These are phyloP conservation scores for Solanum appendiculatum DNA, from an alignment of 257 asterid genomes.

Conservation along the genomic window DNA sequence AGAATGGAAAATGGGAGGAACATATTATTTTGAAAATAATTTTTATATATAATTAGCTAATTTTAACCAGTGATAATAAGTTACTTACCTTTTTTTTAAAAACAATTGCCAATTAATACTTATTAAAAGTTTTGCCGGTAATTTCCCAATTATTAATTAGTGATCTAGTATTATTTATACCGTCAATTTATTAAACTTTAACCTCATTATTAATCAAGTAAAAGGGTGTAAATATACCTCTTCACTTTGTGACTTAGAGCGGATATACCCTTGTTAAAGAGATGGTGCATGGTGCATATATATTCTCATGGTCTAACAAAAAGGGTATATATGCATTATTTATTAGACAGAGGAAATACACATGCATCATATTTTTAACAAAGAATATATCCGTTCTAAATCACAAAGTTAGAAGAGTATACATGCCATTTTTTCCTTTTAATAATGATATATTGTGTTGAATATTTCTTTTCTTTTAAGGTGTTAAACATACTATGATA, in stretches of 20 bases:
- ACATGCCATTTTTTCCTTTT: neutral
- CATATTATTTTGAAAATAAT: neutral
- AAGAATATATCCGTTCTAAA: too few species aligned
- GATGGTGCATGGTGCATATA: neutral
- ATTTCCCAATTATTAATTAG: neutral
- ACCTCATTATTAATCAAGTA: neutral
- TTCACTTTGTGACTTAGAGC: neutral
- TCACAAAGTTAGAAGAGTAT: neutral
- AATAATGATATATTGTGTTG: neutral
- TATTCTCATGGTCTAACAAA: too few species aligned
- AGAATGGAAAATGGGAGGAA: neutral
- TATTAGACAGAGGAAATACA: too few species aligned
- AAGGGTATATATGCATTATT: neutral
- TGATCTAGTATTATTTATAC: neutral
- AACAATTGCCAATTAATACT: neutral
- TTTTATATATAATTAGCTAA: neutral
- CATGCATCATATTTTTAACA: too few species aligned
- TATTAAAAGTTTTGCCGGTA: neutral
- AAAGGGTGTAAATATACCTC: too few species aligned
- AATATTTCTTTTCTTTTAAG: neutral
- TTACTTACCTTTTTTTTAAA: neutral
- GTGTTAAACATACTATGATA: neutral
- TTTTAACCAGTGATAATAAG: neutral
- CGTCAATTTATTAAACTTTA: neutral
- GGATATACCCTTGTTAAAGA: neutral